Percentiles rank a stretch among this genome's conserved stretches.
Evolutionary conservation across 208 protist genomes (phyloP).

Genomic region (Borovskyia barvae): DNA sequence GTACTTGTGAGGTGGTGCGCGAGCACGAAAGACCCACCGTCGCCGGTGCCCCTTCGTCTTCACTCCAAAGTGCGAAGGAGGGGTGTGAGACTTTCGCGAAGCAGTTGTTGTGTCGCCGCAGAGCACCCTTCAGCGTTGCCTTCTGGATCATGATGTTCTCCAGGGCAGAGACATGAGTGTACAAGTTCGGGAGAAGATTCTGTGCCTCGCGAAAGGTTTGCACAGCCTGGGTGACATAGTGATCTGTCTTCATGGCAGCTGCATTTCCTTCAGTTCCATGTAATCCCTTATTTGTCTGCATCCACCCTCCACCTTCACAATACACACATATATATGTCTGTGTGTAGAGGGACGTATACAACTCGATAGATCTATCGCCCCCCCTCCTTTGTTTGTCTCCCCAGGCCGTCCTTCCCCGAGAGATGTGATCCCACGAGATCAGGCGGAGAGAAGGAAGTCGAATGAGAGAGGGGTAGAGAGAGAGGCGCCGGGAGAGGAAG

Average conservation of each 20-base stretch:
- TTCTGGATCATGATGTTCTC: conserved; percentile 56
- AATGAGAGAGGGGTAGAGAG: no score
- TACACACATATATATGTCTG: no score
- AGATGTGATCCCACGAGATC: no score
- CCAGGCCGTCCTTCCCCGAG: no score
- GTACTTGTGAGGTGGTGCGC: conserved; percentile 10
- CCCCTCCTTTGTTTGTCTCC: no score
- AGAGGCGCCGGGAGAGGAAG: no score
- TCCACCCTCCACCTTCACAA: no score
- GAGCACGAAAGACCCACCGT: not conserved
- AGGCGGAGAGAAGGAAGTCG: no score
- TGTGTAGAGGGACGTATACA: no score
- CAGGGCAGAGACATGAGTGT: conserved; percentile 46
- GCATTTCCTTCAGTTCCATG: not conserved
- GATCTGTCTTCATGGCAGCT: conserved; percentile 7
- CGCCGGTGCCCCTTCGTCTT: not conserved
- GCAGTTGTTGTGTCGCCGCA: conserved; percentile 31
- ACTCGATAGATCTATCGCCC: no score
- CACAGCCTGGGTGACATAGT: conserved; percentile 25
- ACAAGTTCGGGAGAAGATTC: conserved; percentile 47
- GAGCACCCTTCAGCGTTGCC: conserved; percentile 33
- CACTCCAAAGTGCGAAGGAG: not conserved
- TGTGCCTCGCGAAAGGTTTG: conserved; percentile 68
- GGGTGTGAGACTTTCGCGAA: conserved; percentile 6
- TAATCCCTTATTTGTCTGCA: no score